Evolutionary conservation across 1,284 basidiomycete genomes (phyloP), one percentile per base, ranked within the genome.

Genomic region (Malassezia equina): DNA sequence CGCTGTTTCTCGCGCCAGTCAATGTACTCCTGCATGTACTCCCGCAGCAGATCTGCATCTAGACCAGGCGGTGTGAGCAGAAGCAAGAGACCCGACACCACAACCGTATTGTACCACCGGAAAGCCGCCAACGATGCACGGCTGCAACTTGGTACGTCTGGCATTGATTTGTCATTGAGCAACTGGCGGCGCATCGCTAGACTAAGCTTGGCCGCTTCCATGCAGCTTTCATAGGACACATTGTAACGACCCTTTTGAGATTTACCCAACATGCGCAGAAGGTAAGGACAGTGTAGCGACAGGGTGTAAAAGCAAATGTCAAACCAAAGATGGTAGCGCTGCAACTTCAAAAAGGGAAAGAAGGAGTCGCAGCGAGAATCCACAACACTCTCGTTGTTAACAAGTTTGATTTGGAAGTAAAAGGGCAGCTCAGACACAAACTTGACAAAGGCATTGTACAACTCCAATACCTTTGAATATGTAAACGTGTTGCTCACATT

Each of bases 71-170:
- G 69, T 13, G 62, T 61, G 50, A 71, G 61, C 23, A 72, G 60
- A 11, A 68, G 49, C 3, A 65, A 56, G 11, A 72, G 59, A 3
- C 69, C 65, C 1, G 58, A 54, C 5, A 70, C 60, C 32, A 72
- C 60, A 19, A 65, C 32, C 11, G 63, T 63, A 32, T 66, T 66
- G 52, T 69, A 69, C 59, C 64, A 68, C 43, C 66, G 65, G 55
- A 61, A 70, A 0, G 64, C 61, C 2, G 65, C 63, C 11, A 70
- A 61, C 39, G 64, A 64, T 1, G 63, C 59, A 24, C 59, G 58
- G 27, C 59, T 65, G 1, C 21, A 21, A 7, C 17, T 17, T 3
- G 62, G 61, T 3, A 65, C 43, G 5, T 60, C 60, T 24, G 54
- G 7, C 0, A 56, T 51, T 42, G 52, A 52, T 24, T 56, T 51